phyloP scores from a whole-genome alignment of 257 asterid species.

The Salvia rosmarinus region DNA sequence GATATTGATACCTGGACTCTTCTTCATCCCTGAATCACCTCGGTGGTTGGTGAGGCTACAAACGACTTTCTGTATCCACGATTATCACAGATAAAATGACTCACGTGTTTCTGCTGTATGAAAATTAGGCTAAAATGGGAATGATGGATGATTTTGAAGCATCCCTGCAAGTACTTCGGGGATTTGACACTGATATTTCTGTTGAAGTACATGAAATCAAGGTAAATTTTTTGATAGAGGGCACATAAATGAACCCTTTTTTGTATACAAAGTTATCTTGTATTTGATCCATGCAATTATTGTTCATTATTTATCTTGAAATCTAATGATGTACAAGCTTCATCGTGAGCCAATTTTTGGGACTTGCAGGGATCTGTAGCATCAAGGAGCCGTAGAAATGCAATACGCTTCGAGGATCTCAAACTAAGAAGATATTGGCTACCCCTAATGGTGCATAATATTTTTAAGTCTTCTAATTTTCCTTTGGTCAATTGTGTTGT shows the following conservation, averaged over 20 bases:
- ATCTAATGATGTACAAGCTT: neutral
- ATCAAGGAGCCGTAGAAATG: constrained; percentile 69
- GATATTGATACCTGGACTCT: constrained; percentile 58
- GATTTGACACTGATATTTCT: constrained; percentile 88
- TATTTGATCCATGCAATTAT: neutral
- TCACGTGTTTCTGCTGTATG: constrained; percentile 31
- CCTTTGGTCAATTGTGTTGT: neutral
- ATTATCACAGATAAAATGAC: constrained; percentile 19
- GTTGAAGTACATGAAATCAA: constrained; percentile 85
- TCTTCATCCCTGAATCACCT: constrained; percentile 83
- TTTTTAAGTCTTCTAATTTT: constrained; percentile 14
- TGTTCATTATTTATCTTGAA: neutral
- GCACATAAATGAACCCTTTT: constrained; percentile 1
- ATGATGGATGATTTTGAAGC: constrained; percentile 89
- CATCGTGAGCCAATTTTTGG: constrained; percentile 22
- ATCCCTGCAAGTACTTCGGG: constrained; percentile 92
- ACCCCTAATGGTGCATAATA: constrained; percentile 76
- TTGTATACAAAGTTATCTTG: neutral
- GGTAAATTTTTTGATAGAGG: constrained; percentile 40
- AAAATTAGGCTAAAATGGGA: constrained; percentile 90
- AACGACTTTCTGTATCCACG: neutral
- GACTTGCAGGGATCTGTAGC: constrained; percentile 71
- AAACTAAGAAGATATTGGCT: constrained; percentile 92
- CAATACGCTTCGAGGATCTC: constrained; percentile 80
- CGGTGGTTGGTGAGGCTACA: constrained; percentile 92